Conservation (phyloP, 768 basidiomycete genomes). For the Boletus speciosus region DNA sequence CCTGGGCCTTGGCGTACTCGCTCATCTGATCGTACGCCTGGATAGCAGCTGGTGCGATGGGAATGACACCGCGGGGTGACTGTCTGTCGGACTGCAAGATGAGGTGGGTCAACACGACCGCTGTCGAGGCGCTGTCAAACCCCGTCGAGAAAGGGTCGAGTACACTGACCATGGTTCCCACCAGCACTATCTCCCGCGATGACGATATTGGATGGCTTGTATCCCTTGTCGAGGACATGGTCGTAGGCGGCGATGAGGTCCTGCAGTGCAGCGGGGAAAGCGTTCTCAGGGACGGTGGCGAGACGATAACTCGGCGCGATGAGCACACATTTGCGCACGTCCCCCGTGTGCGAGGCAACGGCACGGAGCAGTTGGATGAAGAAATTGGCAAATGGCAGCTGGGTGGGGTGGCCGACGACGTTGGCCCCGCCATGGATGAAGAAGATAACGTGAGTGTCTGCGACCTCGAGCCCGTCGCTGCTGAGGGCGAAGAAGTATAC, state of each 20-base stretch:
- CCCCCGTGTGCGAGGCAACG: neutral
- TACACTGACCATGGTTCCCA: constrained; percentile 20
- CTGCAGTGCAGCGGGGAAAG: constrained; percentile 22
- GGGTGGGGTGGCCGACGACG: constrained; percentile 16
- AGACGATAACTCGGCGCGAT: constrained; percentile 25
- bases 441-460: constrained; percentile 17
- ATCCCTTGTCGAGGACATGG: constrained; percentile 24
- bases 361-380: constrained; percentile 10
- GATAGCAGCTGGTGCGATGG: constrained; percentile 45
- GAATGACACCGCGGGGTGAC: constrained; percentile 51
- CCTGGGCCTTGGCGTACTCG: neutral
- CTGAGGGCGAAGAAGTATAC: constrained; percentile 18
- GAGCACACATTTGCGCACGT: constrained; percentile 6
- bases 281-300: constrained; percentile 20
- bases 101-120: constrained; percentile 25
- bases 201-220: constrained; percentile 16
- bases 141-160: too few relatives aligned
- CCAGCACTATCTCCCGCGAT: constrained; percentile 27
- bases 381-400: neutral
- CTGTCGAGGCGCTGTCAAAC: constrained; percentile 2
- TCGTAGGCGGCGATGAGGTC: constrained; percentile 26
- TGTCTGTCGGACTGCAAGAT: constrained; percentile 50
- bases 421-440: constrained; percentile 25
- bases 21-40: neutral
- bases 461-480: neutral